Base-by-base conservation (phyloP, 805 yeast species). In the Saccharomycopsis synnaedendra region DNA sequence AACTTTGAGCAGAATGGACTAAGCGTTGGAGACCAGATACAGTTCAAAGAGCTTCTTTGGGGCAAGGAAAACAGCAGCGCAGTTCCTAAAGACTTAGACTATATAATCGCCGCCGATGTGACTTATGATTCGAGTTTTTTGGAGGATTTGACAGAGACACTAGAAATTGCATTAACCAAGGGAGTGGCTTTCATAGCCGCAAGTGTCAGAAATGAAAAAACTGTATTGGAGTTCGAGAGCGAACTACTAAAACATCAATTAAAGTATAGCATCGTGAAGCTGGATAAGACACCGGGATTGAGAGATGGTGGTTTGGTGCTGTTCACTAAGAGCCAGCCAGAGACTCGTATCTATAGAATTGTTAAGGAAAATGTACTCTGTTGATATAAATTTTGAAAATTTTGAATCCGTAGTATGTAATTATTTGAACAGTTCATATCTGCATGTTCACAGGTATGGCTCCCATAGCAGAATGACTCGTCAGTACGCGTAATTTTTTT, bases 51-150 rank as follows among this genome's bases (percentile, higher is more conserved):
- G 36, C 55, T 79, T 5, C 74, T 85, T 81, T 88, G 95, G 74
- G 70, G 74, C 1, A 64, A 64, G 37, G 75, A 71, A 41, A 30
- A 3, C 28, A n/a, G 10, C 32, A 9, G 36, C 28, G 56, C 57
- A 5, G 56, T 72, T 1, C 75, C 75, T 3, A 19, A 19, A 19
- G 57, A 62, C 0, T 48, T 57, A 7, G 78, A 80, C 55, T 61
- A 80, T 1, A 64, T 87, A 0, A 58, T 86, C 3, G 96, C 89
- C 0, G 93, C 96, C 0, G 97, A 89, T 62, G 86, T 89, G 9
- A 86, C 96, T 0, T 89, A 85, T 62, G 97, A 89, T 57, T 60
- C 77, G 3, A 64, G 72, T 3, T 68, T 78, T 3, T 69, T 86
- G 27, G 78, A 79, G 0, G 64, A 64, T 29, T 67, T 89, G 39